Conservation (phyloP, 148 eudicot species). For the Rhododendron ferrugineum region DNA sequence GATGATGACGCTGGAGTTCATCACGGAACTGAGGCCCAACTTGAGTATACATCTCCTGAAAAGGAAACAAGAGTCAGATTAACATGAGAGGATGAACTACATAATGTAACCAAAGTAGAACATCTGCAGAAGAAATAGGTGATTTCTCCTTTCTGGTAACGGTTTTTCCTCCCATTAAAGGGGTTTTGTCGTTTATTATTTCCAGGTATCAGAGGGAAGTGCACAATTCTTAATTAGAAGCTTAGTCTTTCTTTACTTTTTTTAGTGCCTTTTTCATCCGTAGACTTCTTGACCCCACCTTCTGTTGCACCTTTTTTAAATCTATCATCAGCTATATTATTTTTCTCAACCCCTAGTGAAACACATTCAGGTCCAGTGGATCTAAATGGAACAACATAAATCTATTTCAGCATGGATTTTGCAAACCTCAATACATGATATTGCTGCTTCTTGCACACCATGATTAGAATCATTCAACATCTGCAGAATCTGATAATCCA, state of each 20-base stretch:
- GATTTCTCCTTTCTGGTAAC: background rate
- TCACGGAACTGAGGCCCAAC: slow-evolving; percentile 89
- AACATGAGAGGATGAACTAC: background rate
- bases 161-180: background rate
- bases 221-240: background rate
- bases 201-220: background rate
- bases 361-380: background rate
- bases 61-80: slow-evolving; percentile 9
- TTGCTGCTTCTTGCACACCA: slow-evolving; percentile 90
- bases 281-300: background rate
- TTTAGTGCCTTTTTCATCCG: background rate
- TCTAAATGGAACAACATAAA: background rate
- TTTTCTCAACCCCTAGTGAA: background rate
- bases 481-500: slow-evolving; percentile 70
- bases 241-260: background rate
- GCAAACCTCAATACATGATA: slow-evolving; percentile 88
- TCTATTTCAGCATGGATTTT: background rate
- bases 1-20: slow-evolving; percentile 78
- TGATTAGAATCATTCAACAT: slow-evolving; percentile 91
- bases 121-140: background rate
- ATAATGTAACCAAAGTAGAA: background rate
- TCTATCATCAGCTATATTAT: background rate
- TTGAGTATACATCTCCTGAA: slow-evolving; percentile 90
- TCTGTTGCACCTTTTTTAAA: background rate
- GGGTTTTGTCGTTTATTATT: background rate